Percentiles rank a stretch among this genome's conserved stretches.
Conservation (phyloP, 495 filamentous ascomycete species). For the Melanomma pulvis-pyrius region DNA sequence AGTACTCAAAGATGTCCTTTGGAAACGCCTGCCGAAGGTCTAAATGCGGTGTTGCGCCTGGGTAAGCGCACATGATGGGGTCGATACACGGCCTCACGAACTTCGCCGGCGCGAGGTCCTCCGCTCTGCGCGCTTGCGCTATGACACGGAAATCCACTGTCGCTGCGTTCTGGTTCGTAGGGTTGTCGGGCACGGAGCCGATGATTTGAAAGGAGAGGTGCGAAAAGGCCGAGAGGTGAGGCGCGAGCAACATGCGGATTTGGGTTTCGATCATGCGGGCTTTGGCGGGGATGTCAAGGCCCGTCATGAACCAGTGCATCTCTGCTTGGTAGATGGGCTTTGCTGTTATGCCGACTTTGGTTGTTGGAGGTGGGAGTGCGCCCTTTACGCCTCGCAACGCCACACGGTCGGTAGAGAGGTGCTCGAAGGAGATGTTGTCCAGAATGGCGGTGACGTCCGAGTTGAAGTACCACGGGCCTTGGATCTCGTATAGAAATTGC, state of each 20-base stretch:
- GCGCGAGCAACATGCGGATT: conserved; percentile 22
- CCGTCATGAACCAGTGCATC: conserved; percentile 43
- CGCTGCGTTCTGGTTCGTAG: conserved; percentile 29
- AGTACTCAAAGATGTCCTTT: conserved; percentile 35
- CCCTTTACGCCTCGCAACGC: conserved; percentile 51
- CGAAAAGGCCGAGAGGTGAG: conserved; percentile 31
- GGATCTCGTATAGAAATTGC: conserved; percentile 64
- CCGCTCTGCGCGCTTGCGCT: conserved; percentile 32
- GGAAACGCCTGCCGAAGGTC: conserved; percentile 37
- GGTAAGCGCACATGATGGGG: conserved; percentile 45
- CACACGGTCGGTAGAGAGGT: conserved; percentile 43
- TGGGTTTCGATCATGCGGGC: conserved; percentile 49
- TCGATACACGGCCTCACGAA: conserved; percentile 49
- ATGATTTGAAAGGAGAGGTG: conserved; percentile 34
- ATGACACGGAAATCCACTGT: conserved; percentile 40
- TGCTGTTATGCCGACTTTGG: conserved; percentile 57
- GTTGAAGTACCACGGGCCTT: conserved; percentile 61
- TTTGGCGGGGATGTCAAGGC: conserved; percentile 43
- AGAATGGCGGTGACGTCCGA: conserved; percentile 60
- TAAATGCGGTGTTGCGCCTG: conserved; percentile 47
- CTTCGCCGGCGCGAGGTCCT: conserved; percentile 39
- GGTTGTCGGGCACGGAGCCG: conserved; percentile 18
- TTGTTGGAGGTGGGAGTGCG: conserved; percentile 56
- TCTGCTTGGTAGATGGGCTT: conserved; percentile 53
- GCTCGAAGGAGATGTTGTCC: conserved; percentile 50